Evolutionary conservation across 495 filamentous ascomycete genomes (phyloP).

Genomic region (Neurospora intermedia): DNA sequence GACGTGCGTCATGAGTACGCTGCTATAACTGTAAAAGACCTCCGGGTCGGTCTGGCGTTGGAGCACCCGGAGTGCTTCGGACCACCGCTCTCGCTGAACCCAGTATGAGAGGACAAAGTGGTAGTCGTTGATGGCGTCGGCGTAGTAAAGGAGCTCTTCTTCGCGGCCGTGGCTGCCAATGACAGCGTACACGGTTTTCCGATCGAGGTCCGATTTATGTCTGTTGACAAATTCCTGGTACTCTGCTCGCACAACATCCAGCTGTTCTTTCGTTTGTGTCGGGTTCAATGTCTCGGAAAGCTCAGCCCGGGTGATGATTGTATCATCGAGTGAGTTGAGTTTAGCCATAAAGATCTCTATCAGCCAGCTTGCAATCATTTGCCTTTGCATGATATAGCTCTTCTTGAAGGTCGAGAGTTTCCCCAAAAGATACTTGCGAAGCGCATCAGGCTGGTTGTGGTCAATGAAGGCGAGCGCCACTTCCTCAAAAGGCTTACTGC

Average conservation of each 20-base stretch:
- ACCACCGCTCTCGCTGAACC: slow-evolving; percentile 92
- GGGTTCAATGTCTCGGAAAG: slow-evolving; percentile 59
- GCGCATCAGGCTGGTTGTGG: slow-evolving; percentile 76
- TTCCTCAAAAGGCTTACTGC: slow-evolving; percentile 93
- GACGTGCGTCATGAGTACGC: slow-evolving; percentile 85
- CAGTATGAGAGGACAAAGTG: slow-evolving; percentile 94
- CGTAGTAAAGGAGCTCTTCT: slow-evolving; percentile 84
- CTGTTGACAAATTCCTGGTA: slow-evolving; percentile 80
- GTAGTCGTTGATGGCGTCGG: slow-evolving; percentile 76
- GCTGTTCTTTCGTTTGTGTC: slow-evolving; percentile 60
- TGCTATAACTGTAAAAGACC: slow-evolving; percentile 91
- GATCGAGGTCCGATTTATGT: slow-evolving; percentile 77
- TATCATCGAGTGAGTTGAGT: slow-evolving; percentile 87
- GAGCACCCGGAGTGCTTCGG: slow-evolving; percentile 75
- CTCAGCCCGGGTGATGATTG: slow-evolving; percentile 81
- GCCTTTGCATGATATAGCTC: slow-evolving; percentile 76
- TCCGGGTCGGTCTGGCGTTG: slow-evolving; percentile 85
- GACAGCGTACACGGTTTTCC: slow-evolving; percentile 87
- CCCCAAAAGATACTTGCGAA: slow-evolving; percentile 79
- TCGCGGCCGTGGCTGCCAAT: slow-evolving; percentile 93
- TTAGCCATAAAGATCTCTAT: slow-evolving; percentile 96
- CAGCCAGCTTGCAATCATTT: slow-evolving; percentile 93
- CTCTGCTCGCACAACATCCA: slow-evolving; percentile 56
- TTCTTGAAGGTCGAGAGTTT: slow-evolving; percentile 79
- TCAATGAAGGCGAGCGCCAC: slow-evolving; percentile 88